Conservation (phyloP, 495 filamentous ascomycete genomes). For the Podospora anserina region DNA sequence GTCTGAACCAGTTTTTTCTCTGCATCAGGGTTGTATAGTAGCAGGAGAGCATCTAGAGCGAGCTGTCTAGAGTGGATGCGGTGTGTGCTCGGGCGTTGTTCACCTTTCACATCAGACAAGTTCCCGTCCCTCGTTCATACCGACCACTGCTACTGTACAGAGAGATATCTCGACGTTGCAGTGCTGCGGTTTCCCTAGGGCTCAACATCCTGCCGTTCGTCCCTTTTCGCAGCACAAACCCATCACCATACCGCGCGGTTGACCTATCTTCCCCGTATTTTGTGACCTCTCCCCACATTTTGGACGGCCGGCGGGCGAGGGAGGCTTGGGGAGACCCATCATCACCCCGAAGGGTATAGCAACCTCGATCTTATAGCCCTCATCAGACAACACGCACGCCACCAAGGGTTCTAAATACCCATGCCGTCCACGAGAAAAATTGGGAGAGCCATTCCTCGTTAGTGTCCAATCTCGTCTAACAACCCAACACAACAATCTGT, state of each 20-base stretch:
- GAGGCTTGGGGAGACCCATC: not conserved
- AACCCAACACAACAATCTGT: not conserved
- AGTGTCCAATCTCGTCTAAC: constrained; percentile 17
- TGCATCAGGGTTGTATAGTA: not conserved
- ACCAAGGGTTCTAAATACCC: constrained; percentile 13
- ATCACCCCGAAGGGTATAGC: constrained; percentile 24
- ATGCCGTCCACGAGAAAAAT: constrained; percentile 23
- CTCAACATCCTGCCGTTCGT: constrained; percentile 10
- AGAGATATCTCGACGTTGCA: constrained; percentile 19
- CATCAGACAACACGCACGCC: constrained; percentile 10
- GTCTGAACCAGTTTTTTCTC: not conserved
- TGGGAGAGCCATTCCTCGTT: constrained; percentile 9
- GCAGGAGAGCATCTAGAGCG: constrained; percentile 13
- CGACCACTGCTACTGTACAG: constrained; percentile 12
- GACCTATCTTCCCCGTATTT: constrained; percentile 5
- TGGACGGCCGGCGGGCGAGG: constrained; percentile 11
- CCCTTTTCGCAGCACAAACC: not conserved
- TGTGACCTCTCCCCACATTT: constrained; percentile 11
- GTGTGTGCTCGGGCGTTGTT: constrained; percentile 23
- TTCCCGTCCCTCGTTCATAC: constrained; percentile 4
- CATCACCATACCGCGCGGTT: constrained; percentile 9
- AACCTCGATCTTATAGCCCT: constrained; percentile 24
- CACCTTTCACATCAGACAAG: constrained; percentile 21
- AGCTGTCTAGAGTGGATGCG: not conserved
- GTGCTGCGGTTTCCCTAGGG: constrained; percentile 15